Base-by-base conservation (phyloP, 257 asterid species). In the Solanum pennellii region DNA sequence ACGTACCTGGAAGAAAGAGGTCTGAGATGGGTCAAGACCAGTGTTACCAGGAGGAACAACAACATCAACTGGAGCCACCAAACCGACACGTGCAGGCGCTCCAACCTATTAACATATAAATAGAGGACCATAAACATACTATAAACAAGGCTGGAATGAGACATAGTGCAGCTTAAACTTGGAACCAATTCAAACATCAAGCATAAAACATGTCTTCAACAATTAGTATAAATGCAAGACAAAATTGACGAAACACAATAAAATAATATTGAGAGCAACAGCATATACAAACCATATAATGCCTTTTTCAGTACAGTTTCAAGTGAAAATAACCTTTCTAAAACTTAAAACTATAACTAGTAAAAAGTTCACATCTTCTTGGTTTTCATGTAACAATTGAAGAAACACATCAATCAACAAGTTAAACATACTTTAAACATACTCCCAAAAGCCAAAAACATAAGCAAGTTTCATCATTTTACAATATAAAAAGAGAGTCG, bases 1-100 rank as follows among this genome's bases (percentile, higher is more conserved):
- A 42, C 9, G 12, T 5, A 94, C 98, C 98, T 97, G 99, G 96
- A 97, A 97, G 94, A 97, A 97, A 84, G 99, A 96, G 0, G 99
- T 96, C 88, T 97, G 99, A 0, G 99, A 96, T 29, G 99, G 99
- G 89, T 96, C 99, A 3, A 95, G 96, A 14, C 99, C 99, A 33
- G 99, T 96, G 93, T 96, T 96, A 9, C 99, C 99, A 37, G 98
- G 98, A 45, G 98, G 98, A 27, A 96, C 99, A 83, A 96, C 93
- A 21, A 96, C 99, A 88, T 96, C 99, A 88, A 93, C 91, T 4
- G 99, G 99, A 12, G 99, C 99, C 35, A 96, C 96, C 87, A 96
- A 76, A 86, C 99, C 98, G 71, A 96, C 99, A 89, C 99, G 98
- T 83, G 99, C 99, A 87, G 99, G 99, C 5, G 99, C 99, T 82